Base-by-base conservation (phyloP, 768 basidiomycete genomes). In the Rhizopogon vinicolor region DNA sequence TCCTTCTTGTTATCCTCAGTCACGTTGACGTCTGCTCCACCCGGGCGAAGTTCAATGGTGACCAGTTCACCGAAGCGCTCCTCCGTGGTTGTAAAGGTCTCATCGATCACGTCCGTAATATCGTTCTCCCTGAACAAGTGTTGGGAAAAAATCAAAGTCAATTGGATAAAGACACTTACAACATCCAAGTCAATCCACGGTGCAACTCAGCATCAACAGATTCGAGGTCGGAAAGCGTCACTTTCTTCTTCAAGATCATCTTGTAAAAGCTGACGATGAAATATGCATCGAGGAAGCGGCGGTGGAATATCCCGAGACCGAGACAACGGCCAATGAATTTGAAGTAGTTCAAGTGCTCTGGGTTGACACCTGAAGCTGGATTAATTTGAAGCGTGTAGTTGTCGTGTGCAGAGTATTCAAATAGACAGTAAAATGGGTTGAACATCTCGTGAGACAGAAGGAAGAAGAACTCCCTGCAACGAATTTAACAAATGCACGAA, bases 251-350 rank as follows among this genome's bases (percentile, higher is more conserved):
- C 65, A 99, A 69, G 57, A 98, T 95, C 95, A 98, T 98, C 79
- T 98, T 99, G 84, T 99, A 98, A 81, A 99, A 97, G 65, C 92
- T 92, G 69, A 96, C 94, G 62, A 98, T 98, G 72, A 99, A 99
- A 80, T 98, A 98, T 37, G 95, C 96, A 62, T 99, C 97, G 60
- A 99, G 76, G 87, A 99, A 99, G 9, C 97, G 91, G 53, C 97
- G 87, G 69, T 99, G 97, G 86, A 99, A 99, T 69, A 99, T 98
- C 60, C 92, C 96, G 43, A 98, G 81, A 51, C 95, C 94, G 53
- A 98, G 78, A 65, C 90, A 92, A 37, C 97, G 86, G 8, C 97
- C 97, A 61, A 99, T 98, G 73, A 99, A 98, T 76, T 98, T 98
- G 89, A 98, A 98, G 77, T 98, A 99, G 76, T 98, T 98, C 69